A percentile compares a stretch with the other conserved stretches of the same genome.
phyloP scores from a whole-genome alignment of 2,329 filamentous ascomycete genomes.

The Coniochaeta sp. region DNA sequence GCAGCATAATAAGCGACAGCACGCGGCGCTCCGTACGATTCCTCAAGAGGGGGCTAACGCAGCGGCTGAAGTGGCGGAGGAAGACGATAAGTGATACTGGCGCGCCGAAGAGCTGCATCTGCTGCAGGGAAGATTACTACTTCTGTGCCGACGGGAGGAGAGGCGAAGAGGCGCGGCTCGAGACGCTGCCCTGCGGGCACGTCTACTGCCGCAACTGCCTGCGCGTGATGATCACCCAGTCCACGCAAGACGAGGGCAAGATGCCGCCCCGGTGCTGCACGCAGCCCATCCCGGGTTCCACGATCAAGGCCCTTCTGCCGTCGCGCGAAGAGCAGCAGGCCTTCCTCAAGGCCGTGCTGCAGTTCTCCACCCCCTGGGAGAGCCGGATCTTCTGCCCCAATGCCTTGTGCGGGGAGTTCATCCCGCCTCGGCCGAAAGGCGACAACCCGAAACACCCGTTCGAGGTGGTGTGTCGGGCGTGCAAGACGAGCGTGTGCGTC shows the following conservation, averaged over 20 bases:
- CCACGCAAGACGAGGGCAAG: constrained; percentile 47
- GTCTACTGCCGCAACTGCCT: constrained; percentile 51
- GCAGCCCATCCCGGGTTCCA: constrained; percentile 42
- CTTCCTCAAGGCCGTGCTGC: constrained; percentile 50
- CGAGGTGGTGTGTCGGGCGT: constrained; percentile 47
- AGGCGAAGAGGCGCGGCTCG: no score
- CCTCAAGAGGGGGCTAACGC: constrained; percentile 36
- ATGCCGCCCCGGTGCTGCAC: constrained; percentile 58
- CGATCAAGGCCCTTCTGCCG: constrained; percentile 43
- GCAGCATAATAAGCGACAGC: constrained; percentile 36
- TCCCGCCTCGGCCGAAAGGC: constrained; percentile 37
- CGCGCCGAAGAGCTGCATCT: constrained; percentile 43
- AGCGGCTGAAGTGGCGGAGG: constrained; percentile 34
- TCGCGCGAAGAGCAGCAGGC: constrained; percentile 42
- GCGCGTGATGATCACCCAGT: constrained; percentile 45
- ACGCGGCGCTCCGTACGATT: constrained; percentile 38
- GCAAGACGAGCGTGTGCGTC: constrained; percentile 50
- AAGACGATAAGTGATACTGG: constrained; percentile 28
- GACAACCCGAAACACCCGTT: constrained; percentile 48
- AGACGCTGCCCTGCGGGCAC: constrained; percentile 50
- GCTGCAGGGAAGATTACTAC: constrained; percentile 50
- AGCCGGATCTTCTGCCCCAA: constrained; percentile 53
- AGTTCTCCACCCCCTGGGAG: constrained; percentile 52
- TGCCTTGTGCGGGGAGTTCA: constrained; percentile 49
- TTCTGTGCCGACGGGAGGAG: no score